A percentile compares a stretch with the other conserved stretches of the same genome.
Conservation (phyloP, 1,139 yeast species). For the Pichia sp. region DNA sequence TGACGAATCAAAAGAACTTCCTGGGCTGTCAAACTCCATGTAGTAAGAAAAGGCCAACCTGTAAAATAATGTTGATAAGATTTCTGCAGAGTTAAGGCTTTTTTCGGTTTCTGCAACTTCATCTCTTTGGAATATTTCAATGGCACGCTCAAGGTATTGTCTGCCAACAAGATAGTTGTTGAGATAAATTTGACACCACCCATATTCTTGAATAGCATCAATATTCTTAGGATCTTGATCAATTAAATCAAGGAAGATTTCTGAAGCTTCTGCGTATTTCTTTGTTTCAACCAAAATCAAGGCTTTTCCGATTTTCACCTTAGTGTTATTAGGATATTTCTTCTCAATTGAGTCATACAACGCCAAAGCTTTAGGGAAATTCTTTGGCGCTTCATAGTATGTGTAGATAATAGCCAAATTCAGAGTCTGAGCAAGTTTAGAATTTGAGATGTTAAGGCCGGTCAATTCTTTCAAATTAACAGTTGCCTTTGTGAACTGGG, state of each 20-base stretch:
- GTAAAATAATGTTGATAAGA: constrained; percentile 14
- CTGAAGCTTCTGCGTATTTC: constrained; percentile 54
- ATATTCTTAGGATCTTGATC: constrained; percentile 47
- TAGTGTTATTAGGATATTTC: constrained; percentile 42
- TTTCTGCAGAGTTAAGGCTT: constrained; percentile 8
- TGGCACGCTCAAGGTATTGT: constrained; percentile 30
- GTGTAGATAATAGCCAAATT: constrained; percentile 75
- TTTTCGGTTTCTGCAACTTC: not conserved
- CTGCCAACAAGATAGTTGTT: constrained; percentile 55
- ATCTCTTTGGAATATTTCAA: constrained; percentile 11
- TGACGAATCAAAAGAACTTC: not conserved
- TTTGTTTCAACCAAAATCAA: constrained; percentile 66
- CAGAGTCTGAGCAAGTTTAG: constrained; percentile 59
- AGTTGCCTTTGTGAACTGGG: constrained; percentile 55
- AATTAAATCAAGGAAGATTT: constrained; percentile 40
- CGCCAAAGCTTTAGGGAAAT: constrained; percentile 67
- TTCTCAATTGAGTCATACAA: constrained; percentile 61
- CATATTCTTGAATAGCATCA: constrained; percentile 63
- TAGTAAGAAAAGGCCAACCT: constrained; percentile 19
- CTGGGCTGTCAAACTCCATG: constrained; percentile 13
- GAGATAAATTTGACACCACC: constrained; percentile 71
- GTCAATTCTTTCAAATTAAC: constrained; percentile 45
- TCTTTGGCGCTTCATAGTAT: constrained; percentile 84
- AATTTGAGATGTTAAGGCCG: constrained; percentile 45
- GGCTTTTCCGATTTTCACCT: constrained; percentile 79